phyloP scores from a whole-genome alignment of 768 basidiomycete species.

The Psilocybe cubensis region DNA sequence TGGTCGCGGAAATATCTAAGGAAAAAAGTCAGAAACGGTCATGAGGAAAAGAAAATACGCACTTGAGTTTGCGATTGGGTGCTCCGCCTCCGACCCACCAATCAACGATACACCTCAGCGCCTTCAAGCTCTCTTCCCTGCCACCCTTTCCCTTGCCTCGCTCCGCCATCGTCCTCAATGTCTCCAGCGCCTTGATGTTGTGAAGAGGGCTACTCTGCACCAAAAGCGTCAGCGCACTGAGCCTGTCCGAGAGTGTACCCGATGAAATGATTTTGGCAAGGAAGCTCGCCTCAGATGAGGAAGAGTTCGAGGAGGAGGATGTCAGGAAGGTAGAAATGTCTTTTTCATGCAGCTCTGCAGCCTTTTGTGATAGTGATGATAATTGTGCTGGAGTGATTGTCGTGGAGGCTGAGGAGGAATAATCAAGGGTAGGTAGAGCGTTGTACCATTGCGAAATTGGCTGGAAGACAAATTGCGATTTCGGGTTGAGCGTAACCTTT shows the following conservation, averaged over 20 bases:
- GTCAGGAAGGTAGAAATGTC: conserved; percentile 49
- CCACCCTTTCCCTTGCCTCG: conserved; percentile 82
- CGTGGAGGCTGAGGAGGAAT: conserved; percentile 27
- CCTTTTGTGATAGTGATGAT: conserved; percentile 48
- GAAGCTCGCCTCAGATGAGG: conserved; percentile 80
- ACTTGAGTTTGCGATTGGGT: conserved; percentile 86
- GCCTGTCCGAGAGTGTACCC: conserved; percentile 90
- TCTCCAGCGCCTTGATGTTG: conserved; percentile 80
- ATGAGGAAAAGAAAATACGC: conserved; percentile 25
- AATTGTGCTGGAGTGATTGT: conserved; percentile 50
- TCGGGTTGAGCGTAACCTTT: conserved; percentile 39
- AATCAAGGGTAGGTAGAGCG: conserved; percentile 42
- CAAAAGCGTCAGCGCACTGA: conserved; percentile 88
- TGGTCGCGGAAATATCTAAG: conserved; percentile 93
- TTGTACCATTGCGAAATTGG: conserved; percentile 61
- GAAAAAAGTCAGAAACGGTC: neutral
- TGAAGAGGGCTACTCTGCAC: conserved; percentile 90
- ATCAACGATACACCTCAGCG: conserved; percentile 89
- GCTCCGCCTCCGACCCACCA: conserved; percentile 98
- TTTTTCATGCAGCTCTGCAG: conserved; percentile 48
- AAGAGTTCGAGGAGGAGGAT: conserved; percentile 55
- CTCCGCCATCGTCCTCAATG: conserved; percentile 76
- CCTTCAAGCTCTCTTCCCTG: conserved; percentile 91
- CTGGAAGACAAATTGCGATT: conserved; percentile 40
- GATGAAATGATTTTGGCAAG: conserved; percentile 82